Evolutionary conservation across 768 basidiomycete genomes (phyloP).

Genomic region (Pulveroboletus ravenelii): DNA sequence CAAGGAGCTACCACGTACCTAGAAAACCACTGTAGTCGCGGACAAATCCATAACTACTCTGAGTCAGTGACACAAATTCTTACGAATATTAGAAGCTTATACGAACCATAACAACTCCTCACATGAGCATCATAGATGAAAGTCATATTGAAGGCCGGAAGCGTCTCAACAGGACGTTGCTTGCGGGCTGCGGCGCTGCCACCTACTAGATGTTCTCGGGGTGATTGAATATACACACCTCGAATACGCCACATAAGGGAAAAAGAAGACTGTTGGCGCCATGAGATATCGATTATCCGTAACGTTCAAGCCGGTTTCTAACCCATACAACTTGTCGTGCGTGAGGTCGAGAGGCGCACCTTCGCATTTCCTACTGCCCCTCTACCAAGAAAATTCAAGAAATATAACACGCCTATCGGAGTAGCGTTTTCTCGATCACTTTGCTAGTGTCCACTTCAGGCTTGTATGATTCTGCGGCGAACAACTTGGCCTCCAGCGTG

Average conservation of each 20-base stretch:
- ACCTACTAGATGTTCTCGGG: background rate
- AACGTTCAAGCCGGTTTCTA: conserved; percentile 52
- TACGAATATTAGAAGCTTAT: conserved; percentile 31
- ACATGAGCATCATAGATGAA: conserved; percentile 39
- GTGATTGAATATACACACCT: conserved; percentile 38
- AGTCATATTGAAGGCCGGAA: too few relatives aligned
- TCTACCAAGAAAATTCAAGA: too few relatives aligned
- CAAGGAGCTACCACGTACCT: too few relatives aligned
- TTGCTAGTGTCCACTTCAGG: conserved; percentile 48
- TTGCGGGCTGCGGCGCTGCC: conserved; percentile 38
- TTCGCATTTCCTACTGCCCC: conserved; percentile 70
- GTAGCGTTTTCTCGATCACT: too few relatives aligned
- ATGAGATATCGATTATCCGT: conserved; percentile 65
- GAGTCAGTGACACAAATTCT: background rate
- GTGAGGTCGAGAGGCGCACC: conserved; percentile 31
- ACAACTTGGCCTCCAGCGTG: background rate
- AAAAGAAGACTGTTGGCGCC: conserved; percentile 72
- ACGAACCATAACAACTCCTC: conserved; percentile 39
- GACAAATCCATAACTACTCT: too few relatives aligned
- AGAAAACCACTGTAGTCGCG: too few relatives aligned
- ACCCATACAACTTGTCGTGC: conserved; percentile 48
- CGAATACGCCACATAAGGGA: conserved; percentile 66
- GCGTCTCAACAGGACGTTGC: conserved; percentile 55
- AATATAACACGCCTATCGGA: too few relatives aligned
- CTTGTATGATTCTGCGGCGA: conserved; percentile 34